Base-by-base conservation (phyloP, 116 monocot genomes). In the Papilionanthe hybrid region DNA sequence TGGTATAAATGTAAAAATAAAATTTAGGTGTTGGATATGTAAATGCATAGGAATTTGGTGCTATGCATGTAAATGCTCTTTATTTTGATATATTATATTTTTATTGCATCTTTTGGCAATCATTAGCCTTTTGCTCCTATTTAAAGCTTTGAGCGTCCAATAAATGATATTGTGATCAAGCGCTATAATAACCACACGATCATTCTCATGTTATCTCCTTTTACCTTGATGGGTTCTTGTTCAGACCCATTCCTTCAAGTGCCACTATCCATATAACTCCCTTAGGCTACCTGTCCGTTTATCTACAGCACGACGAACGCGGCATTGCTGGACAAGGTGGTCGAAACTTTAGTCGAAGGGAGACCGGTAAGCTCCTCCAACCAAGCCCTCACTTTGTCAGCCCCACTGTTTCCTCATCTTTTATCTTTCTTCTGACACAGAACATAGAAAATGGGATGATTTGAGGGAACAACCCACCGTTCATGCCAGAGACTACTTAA, bases 251-350 rank as follows among this genome's bases (percentile, higher is more conserved):
- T 53, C 17, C 66, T 85, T 56, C 78, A 85, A 88, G 75, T 92
- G 77, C 69, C 72, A 81, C 79, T 67, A 81, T 86, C 80, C 85
- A 83, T 84, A 83, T 88, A 86, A 88, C 78, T 82, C 72, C 84
- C 73, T 82, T 86, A 80, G 86, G 81, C 84, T 89, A 75, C 86
- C 86, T 90, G 82, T 93, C 78, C 88, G 82, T 92, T 75, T 92
- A 84, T 91, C 67, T 92, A 85, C 92, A 93, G 93, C 93, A 90
- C 55, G 83, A 85, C 84, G 93, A 90, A n/a, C 90, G 88, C 80
- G 79, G 83, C 72, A 83, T 79, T 89, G 82, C 83, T 85, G 89
- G 86, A 75, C 89, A 90, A 72, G 87, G 84, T 83, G 88, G 81
- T 87, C 89, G 79, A 75, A 84, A 55, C 81, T 78, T 81, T 20